Evolutionary conservation across 1,284 basidiomycete genomes (phyloP).

Genomic region (Coniferiporia weirii): DNA sequence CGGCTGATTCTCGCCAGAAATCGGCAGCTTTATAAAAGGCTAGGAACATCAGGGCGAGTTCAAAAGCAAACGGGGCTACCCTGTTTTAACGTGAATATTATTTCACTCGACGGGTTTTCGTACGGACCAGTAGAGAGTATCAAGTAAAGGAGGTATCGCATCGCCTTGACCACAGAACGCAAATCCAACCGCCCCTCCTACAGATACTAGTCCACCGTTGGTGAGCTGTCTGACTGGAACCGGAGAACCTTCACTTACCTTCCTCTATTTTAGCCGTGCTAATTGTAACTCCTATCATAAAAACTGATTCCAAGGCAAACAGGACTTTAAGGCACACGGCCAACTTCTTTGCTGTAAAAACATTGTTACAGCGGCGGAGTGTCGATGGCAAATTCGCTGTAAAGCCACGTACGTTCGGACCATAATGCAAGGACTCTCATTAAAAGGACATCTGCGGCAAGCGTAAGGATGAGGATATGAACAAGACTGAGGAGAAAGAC

Average conservation of each 20-base stretch:
- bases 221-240: neutral
- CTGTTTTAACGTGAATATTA: neutral
- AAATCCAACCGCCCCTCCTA: no score
- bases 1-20: neutral
- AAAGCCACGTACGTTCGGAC: neutral
- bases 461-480: neutral
- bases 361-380: neutral
- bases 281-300: neutral
- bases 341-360: neutral
- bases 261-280: neutral
- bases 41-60: neutral
- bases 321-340: neutral
- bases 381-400: neutral
- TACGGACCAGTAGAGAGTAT: neutral
- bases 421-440: constrained; percentile 11
- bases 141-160: neutral
- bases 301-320: neutral
- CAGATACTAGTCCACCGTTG: neutral
- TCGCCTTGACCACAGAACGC: neutral
- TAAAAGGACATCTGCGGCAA: constrained; percentile 3
- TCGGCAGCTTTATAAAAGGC: constrained; percentile 5
- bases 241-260: neutral
- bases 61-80: constrained; percentile 1
- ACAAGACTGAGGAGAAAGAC: neutral
- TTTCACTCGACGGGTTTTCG: neutral